Percentiles rank a stretch among this genome's conserved stretches.
Evolutionary conservation across 805 yeast genomes (phyloP).

Genomic region (Metschnikowia rubicola): DNA sequence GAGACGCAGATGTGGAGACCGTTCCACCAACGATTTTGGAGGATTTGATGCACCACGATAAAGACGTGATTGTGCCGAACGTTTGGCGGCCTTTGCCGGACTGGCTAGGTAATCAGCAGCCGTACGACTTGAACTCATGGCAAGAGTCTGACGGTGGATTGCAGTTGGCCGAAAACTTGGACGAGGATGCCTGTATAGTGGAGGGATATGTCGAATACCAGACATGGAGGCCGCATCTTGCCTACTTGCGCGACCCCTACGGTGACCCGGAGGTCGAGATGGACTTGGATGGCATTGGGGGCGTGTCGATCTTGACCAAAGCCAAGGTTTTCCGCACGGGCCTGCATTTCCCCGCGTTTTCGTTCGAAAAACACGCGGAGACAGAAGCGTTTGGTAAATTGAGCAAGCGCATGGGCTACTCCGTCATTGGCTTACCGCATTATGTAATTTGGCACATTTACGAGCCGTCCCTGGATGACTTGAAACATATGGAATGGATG

Average conservation of each 20-base stretch:
- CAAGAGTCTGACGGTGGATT: conserved; percentile 80
- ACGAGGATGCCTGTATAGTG: conserved; percentile 93
- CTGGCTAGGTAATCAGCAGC: conserved; percentile 82
- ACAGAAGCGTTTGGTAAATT: conserved; percentile 96
- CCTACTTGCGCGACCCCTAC: conserved; percentile 89
- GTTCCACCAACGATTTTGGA: conserved; percentile 81
- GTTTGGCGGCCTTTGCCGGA: conserved; percentile 90
- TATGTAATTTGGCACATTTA: conserved; percentile 88
- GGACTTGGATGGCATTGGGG: conserved; percentile 96
- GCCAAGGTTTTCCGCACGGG: conserved; percentile 86
- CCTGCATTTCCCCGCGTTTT: conserved; percentile 93
- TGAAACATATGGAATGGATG: conserved; percentile 86
- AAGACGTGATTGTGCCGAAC: conserved; percentile 92
- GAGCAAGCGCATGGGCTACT: conserved; percentile 79
- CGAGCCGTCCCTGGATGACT: conserved; percentile 92
- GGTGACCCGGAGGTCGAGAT: conserved; percentile 93
- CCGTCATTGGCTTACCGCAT: conserved; percentile 88
- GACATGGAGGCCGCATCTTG: conserved; percentile 97
- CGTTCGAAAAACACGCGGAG: conserved; percentile 94
- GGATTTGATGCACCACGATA: conserved; percentile 87
- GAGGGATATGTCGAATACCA: conserved; percentile 98
- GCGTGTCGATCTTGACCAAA: conserved; percentile 86
- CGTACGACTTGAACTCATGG: conserved; percentile 84
- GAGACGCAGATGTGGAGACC: conserved; percentile 96
- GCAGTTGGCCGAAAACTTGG: conserved; percentile 69